Percentiles rank a stretch among this genome's conserved stretches.
phyloP scores from a whole-genome alignment of 2,329 filamentous ascomycete species.

The Xylariales sp. region DNA sequence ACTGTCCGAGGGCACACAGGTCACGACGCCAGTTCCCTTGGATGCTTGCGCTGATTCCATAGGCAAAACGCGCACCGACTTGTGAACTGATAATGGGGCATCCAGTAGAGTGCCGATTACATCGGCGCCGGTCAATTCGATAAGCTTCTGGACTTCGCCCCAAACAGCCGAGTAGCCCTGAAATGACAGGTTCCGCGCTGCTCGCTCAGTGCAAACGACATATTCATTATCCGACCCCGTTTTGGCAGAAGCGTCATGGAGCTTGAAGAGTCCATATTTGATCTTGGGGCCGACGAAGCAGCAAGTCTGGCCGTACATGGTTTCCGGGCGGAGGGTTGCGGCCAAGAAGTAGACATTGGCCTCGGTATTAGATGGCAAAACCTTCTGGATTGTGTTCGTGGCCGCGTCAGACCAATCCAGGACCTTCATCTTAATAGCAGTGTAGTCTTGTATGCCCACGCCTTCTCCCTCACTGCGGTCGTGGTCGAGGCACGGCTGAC shows the following conservation, averaged over 20 bases:
- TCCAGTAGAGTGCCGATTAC: no score
- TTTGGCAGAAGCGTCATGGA: constrained; percentile 14
- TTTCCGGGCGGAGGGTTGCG: constrained; percentile 93
- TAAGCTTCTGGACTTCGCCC: no score
- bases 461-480: constrained; percentile 85
- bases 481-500: constrained; percentile 89
- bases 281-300: constrained; percentile 95
- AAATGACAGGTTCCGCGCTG: no score
- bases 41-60: no score
- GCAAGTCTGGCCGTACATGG: constrained; percentile 95
- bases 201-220: constrained; percentile 81
- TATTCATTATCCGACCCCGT: constrained; percentile 76
- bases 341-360: constrained; percentile 90
- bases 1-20: not conserved
- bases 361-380: constrained; percentile 55
- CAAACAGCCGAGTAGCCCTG: no score
- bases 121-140: no score
- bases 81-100: no score
- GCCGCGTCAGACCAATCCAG: constrained; percentile 88
- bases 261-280: constrained; percentile 80
- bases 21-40: not conserved
- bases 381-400: constrained; percentile 75
- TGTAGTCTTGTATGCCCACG: constrained; percentile 90
- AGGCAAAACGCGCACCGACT: no score
- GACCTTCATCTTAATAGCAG: constrained; percentile 89